Conservation (phyloP, 2,329 filamentous ascomycete genomes). For the Purpureocillium takamizusanense region DNA sequence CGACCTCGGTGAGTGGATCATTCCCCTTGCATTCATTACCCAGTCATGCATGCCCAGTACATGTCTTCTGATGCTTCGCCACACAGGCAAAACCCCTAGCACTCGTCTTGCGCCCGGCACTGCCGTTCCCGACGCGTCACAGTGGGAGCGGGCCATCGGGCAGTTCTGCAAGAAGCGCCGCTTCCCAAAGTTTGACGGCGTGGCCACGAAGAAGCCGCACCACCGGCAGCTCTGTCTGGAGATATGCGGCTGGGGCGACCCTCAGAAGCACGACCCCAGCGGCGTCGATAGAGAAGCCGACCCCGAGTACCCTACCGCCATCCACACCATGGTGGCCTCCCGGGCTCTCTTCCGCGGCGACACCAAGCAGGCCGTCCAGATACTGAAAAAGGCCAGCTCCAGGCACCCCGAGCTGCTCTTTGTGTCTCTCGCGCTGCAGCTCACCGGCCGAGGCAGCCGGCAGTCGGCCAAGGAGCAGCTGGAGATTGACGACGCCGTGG, state of each 20-base stretch:
- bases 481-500: slow-evolving; percentile 49
- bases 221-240: slow-evolving; percentile 69
- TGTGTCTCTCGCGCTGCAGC: slow-evolving; percentile 56
- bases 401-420: slow-evolving; percentile 57
- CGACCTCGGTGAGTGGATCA: slow-evolving; percentile 44
- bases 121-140: slow-evolving; percentile 34
- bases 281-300: slow-evolving; percentile 32
- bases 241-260: slow-evolving; percentile 65
- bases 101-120: slow-evolving; percentile 37
- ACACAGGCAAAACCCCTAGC: slow-evolving; percentile 35
- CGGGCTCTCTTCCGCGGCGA: slow-evolving; percentile 67
- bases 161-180: slow-evolving; percentile 54
- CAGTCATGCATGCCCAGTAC: too few relatives aligned
- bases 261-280: slow-evolving; percentile 32
- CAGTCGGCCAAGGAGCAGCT: slow-evolving; percentile 37
- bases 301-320: slow-evolving; percentile 40
- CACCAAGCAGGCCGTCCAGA: slow-evolving; percentile 57
- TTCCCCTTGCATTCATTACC: neutral
- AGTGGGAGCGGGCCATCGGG: slow-evolving; percentile 55
- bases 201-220: slow-evolving; percentile 54
- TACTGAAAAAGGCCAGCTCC: slow-evolving; percentile 59
- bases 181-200: slow-evolving; percentile 54
- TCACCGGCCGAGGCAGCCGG: slow-evolving; percentile 43
- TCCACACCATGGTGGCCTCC: slow-evolving; percentile 66
- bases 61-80: slow-evolving; percentile 6